Conservation (phyloP, 2,329 filamentous ascomycete genomes). For the Alternaria sp. region DNA sequence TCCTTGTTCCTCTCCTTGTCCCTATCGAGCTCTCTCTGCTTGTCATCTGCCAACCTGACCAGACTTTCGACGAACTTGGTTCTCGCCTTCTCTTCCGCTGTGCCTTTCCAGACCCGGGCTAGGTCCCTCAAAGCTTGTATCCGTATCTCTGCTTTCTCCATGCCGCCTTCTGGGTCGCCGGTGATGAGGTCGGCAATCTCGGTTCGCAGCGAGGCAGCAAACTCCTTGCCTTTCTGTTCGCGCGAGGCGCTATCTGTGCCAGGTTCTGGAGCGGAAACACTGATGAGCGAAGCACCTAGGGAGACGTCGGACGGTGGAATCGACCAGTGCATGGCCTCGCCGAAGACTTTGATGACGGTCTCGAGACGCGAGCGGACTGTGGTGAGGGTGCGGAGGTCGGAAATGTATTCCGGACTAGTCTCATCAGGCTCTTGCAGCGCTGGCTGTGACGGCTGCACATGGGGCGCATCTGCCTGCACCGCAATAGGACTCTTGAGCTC, state of each 20-base stretch:
- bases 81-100: constrained; percentile 89
- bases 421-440: constrained; percentile 14
- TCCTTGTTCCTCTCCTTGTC: constrained; percentile 37
- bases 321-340: constrained; percentile 94
- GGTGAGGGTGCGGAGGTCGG: constrained; percentile 81
- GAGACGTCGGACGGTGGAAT: constrained; percentile 88
- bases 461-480: constrained; percentile 7
- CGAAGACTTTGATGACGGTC: constrained; percentile 88
- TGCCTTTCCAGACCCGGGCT: constrained; percentile 89
- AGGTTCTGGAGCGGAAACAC: constrained; percentile 84
- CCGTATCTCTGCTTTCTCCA: constrained; percentile 75
- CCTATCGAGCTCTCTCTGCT: constrained; percentile 58
- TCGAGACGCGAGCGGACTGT: constrained; percentile 86
- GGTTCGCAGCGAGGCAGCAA: constrained; percentile 72
- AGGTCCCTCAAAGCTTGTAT: constrained; percentile 81
- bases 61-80: constrained; percentile 81
- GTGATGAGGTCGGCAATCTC: constrained; percentile 76
- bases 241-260: constrained; percentile 71
- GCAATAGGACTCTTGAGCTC: constrained; percentile 11
- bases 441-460: constrained; percentile 3
- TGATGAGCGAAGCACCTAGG: constrained; percentile 84
- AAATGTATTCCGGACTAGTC: constrained; percentile 64
- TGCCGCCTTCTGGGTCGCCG: constrained; percentile 63
- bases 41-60: constrained; percentile 83
- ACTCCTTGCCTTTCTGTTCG: constrained; percentile 86